Base-by-base conservation (phyloP, 148 eudicot species). In the Amaranthus hypochondriacus region DNA sequence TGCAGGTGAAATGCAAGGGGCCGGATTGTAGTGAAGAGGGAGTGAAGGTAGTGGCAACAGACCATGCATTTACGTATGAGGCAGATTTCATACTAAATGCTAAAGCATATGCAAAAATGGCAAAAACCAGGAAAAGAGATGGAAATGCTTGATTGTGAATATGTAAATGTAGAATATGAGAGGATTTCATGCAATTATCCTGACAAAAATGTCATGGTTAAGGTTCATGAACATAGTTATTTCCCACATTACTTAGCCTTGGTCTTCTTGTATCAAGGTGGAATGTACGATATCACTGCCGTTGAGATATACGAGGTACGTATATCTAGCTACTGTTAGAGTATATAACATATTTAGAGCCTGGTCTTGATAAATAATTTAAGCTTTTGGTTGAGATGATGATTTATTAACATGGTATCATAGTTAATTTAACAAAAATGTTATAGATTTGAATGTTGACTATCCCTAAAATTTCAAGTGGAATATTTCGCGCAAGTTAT, bases 1-100 rank as follows among this genome's bases (percentile, higher is more conserved):
- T 39, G 21, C 62, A 89, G 94, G 88, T 89, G 3, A 79, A 83
- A 71, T 90, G 96, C 90, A 90, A 84, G 75, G 77, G 84, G 46
- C 62, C 81, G 11, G 80, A 79, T 53, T 90, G 96, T 78, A 87
- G 46, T 10, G 89, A 85, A 4, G 92, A 84, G 39, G 96, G 96
- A 15, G 86, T 77, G 10, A 76, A 75, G 43, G 78, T 90, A 2
- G 90, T 87, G 62, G 90, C 81, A 53, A 90, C 96, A 7, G 96
- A 90, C 81, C 81, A 81, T 49, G 92, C 88, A 3, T 86, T 49
- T 57, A 87, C 89, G 4, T 83, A 85, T 71, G 56, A 74, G 12
- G 81, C 92, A 12, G 96, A 90, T 65, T 87, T 90, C 81, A 76
- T 90, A n/a, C 75, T 90, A 5, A 87, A 83, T 73, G 64, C 74